Evolutionary conservation across 176 grass and related monocot species (phyloP).

Genomic region (Phragmites australis): DNA sequence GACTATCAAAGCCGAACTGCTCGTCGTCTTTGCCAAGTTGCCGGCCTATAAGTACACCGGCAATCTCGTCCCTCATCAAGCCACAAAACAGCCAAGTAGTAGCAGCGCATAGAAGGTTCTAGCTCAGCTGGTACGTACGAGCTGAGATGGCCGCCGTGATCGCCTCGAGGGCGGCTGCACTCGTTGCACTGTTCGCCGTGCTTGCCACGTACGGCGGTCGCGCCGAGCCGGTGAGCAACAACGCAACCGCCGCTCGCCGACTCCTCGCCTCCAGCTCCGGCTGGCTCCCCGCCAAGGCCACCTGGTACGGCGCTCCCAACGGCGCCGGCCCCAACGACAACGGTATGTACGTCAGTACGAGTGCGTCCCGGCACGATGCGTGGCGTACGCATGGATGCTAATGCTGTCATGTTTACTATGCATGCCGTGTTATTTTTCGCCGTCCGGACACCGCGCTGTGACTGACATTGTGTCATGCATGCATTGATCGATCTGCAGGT

Average conservation of each 20-base stretch:
- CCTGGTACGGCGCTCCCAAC: conserved; percentile 62
- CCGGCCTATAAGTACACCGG: conserved; percentile 42
- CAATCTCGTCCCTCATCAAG: conserved; percentile 9
- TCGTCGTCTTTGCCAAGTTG: background rate
- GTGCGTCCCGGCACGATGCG: too few relatives aligned
- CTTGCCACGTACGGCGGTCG: background rate
- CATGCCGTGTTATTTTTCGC: background rate
- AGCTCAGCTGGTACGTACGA: background rate
- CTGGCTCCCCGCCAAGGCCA: conserved; percentile 45
- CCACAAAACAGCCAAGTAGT: background rate
- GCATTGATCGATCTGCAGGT: conserved; percentile 9
- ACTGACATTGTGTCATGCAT: background rate
- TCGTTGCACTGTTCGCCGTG: conserved; percentile 17
- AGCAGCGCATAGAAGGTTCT: background rate
- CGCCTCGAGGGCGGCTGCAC: background rate
- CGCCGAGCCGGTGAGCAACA: background rate
- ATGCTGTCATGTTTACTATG: background rate
- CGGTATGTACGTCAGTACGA: conserved; percentile 5
- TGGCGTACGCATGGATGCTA: background rate
- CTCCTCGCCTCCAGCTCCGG: background rate
- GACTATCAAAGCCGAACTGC: background rate
- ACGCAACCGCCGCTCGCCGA: conserved; percentile 2
- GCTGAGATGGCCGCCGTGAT: conserved; percentile 2
- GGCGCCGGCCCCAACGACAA: conserved; percentile 61
- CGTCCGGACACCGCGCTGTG: background rate